Conservation (phyloP, 2,329 filamentous ascomycete species). For the Claviceps monticola region DNA sequence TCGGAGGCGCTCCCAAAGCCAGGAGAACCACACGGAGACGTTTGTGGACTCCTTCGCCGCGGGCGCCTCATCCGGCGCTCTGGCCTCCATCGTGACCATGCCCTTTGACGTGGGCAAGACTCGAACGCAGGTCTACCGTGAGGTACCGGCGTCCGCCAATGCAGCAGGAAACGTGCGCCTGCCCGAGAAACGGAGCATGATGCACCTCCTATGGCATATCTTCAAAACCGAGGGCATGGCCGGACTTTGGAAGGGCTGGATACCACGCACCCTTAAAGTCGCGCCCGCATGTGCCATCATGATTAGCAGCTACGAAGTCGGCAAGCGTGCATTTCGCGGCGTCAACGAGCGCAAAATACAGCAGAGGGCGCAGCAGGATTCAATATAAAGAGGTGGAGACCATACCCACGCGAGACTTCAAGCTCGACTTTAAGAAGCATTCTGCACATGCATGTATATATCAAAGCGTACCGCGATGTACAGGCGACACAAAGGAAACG, state of each 20-base stretch:
- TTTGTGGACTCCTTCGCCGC: constrained; percentile 83
- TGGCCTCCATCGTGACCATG: constrained; percentile 79
- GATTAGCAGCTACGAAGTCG: constrained; percentile 96
- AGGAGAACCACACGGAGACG: constrained; percentile 60
- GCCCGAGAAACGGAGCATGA: constrained; percentile 69
- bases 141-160: constrained; percentile 24
- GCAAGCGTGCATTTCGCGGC: constrained; percentile 71
- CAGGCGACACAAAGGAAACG: not conserved
- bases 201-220: constrained; percentile 77
- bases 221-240: constrained; percentile 68
- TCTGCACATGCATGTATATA: not conserved
- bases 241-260: constrained; percentile 85
- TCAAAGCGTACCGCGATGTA: not conserved
- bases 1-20: constrained; percentile 43
- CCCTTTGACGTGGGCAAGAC: constrained; percentile 98
- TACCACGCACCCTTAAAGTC: constrained; percentile 82
- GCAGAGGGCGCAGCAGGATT: not conserved
- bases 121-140: constrained; percentile 69
- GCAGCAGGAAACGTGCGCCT: constrained; percentile 23
- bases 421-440: no score
- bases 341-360: constrained; percentile 44
- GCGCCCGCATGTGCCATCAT: constrained; percentile 96
- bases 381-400: not conserved
- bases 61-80: constrained; percentile 67
- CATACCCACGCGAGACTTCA: no score